Evolutionary conservation across 1,284 basidiomycete genomes (phyloP), one percentile per base, ranked within the genome.

Genomic region (Cryptococcus jaspeensis): DNA sequence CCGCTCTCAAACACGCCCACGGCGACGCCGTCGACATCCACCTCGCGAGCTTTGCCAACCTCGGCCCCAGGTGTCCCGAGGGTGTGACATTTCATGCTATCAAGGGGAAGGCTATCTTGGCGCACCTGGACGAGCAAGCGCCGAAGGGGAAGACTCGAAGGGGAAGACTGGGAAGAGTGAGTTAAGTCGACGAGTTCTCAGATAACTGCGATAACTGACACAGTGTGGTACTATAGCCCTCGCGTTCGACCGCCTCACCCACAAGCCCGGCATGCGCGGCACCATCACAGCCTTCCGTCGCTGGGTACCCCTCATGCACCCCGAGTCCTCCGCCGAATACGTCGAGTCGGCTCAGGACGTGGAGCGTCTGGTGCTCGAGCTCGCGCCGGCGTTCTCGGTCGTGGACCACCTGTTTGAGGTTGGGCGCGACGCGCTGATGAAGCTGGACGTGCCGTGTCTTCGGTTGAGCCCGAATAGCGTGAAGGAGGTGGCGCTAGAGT

Each of bases 381-480:
- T 65, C 40, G 41, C 58, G n/a, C 65, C 65, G 1, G 52, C 53
- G 32, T 57, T 58, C 16, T 50, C 58, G 23, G 56, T 64, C 22
- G 46, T 59, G 6, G 65, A 65, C 37, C n/a, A 23, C 4, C 37
- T 63, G 5, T 59, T 59, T 25, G 50, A 56, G 22, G 40, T 48
- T 15, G 63, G 45, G 9, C 50, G 40, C 16, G 65, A 67, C 46
- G 65, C 59, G 15, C 32, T 60, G 5, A 39, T 22, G 18, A 57
- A 53, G 41, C 41, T 44, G 1, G 55, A 49, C 5, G 37, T 22
- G 20, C 39, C 41, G 12, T 59, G 43, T 40, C 44, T 53, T n/a
- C 1, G 47, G 12, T 48, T 67, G n/a, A 61, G 55, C 36, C 63
- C 65, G 5, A 62, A 62, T 43, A 63, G 58, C 2, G 25, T 65